A percentile compares a stretch with the other conserved stretches of the same genome.
Evolutionary conservation across 2,329 filamentous ascomycete species (phyloP).

Genomic region (Biscogniauxia marginata): DNA sequence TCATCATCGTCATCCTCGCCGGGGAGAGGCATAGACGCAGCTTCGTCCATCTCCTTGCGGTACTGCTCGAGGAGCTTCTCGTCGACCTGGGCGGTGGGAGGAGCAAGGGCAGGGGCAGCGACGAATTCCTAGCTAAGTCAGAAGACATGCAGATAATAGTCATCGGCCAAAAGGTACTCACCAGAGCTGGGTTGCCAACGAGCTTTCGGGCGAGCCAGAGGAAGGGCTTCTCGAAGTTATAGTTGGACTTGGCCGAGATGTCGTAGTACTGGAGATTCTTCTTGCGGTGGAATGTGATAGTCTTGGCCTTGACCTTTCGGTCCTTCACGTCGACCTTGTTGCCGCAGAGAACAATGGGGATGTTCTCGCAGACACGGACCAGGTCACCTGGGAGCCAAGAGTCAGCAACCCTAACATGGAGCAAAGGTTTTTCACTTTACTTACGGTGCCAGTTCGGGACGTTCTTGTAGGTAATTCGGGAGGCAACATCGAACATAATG

Average conservation of each 20-base stretch:
- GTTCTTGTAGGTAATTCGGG: conserved; percentile 99
- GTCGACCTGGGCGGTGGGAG: conserved; percentile 89
- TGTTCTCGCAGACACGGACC: conserved; percentile 98
- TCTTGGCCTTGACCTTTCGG: conserved; percentile 99
- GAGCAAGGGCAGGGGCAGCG: conserved; percentile 89
- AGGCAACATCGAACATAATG: conserved; percentile 99
- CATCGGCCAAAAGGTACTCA: conserved; percentile 43
- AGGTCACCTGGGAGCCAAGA: conserved; percentile 69
- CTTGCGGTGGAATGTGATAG: conserved; percentile 99
- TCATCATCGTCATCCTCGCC: conserved; percentile 85
- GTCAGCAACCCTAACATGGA: conserved; percentile 14
- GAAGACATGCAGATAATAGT: conserved; percentile 27
- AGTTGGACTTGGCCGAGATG: conserved; percentile 99
- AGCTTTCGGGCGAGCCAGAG: conserved; percentile 99
- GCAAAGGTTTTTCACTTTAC: conserved; percentile 38
- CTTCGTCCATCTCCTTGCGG: conserved; percentile 82
- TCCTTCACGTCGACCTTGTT: conserved; percentile 99
- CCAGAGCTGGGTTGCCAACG: conserved; percentile 84
- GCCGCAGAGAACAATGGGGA: conserved; percentile 94
- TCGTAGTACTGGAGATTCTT: conserved; percentile 99
- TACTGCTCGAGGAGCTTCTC: conserved; percentile 77
- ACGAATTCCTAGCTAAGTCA: conserved; percentile 75
- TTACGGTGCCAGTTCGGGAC: conserved; percentile 99
- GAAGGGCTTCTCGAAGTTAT: conserved; percentile 99
- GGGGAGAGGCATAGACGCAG: conserved; percentile 80